These are phyloP conservation scores for Fennellomyces sp. DNA, from an alignment of 371 early-diverging fungal species.

Conservation along the genomic window DNA sequence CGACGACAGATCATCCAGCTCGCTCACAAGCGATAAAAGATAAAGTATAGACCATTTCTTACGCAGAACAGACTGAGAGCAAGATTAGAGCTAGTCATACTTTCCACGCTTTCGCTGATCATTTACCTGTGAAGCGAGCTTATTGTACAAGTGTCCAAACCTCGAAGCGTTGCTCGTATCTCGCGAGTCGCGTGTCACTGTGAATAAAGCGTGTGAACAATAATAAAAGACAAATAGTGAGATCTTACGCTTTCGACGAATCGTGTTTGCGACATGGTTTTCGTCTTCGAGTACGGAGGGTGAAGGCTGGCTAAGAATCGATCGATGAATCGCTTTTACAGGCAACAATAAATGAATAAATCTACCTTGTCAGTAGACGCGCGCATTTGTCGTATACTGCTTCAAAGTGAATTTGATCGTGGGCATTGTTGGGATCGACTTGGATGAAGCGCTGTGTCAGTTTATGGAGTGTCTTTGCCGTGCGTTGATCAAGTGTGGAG, in stretches of 20 bases:
- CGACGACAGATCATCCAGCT: conserved; percentile 25
- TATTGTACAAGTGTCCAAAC: conserved; percentile 68
- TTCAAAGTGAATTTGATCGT: conserved; percentile 23
- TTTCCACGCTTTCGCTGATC: neutral
- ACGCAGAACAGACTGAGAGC: conserved; percentile 40
- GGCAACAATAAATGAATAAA: neutral
- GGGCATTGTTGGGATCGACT: conserved; percentile 3
- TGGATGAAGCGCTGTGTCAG: conserved; percentile 12
- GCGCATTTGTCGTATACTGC: conserved; percentile 41
- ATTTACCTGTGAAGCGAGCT: conserved; percentile 61
- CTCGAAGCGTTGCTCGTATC: conserved; percentile 58
- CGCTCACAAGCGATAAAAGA: conserved; percentile 61
- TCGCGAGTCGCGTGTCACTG: conserved; percentile 54
- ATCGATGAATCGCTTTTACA: neutral
- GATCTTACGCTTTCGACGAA: conserved; percentile 70
- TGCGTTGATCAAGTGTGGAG: conserved; percentile 16
- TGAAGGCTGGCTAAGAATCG: conserved; percentile 53
- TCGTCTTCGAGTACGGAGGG: conserved; percentile 68
- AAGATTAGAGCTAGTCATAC: neutral
- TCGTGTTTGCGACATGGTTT: conserved; percentile 57
- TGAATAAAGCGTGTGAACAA: neutral
- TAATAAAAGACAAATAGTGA: neutral
- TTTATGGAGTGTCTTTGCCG: conserved; percentile 14
- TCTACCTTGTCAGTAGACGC: conserved; percentile 47
- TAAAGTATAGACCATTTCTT: conserved; percentile 80